phyloP scores from a whole-genome alignment of 352 stramenopile genomes.

The Phytophthora gonapodyides region DNA sequence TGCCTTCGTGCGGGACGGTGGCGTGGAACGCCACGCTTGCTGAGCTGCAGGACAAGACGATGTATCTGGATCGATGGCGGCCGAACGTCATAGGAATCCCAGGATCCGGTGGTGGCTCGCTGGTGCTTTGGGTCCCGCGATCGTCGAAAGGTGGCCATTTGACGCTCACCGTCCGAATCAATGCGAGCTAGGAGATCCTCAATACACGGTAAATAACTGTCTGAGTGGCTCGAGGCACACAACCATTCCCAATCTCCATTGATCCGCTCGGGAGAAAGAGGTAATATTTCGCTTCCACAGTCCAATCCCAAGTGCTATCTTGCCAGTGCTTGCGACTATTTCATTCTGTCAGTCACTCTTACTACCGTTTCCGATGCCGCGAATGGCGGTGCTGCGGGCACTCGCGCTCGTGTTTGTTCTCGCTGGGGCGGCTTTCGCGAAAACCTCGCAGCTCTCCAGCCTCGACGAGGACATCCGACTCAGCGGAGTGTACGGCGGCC shows the following conservation, averaged over 20 bases:
- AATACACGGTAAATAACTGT: neutral
- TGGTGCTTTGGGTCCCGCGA: constrained; percentile 47
- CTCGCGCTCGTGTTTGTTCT: constrained; percentile 4
- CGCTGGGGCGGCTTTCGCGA: neutral
- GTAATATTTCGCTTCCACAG: no score
- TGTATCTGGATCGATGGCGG: constrained; percentile 64
- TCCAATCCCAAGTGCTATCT: no score
- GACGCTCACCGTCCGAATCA: constrained; percentile 40
- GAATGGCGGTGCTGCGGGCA: constrained; percentile 2
- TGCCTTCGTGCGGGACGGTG: constrained; percentile 35
- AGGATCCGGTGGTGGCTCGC: constrained; percentile 34
- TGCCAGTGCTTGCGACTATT: constrained; percentile 2
- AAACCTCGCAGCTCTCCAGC: neutral
- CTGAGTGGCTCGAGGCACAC: no score
- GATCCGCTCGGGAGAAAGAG: no score
- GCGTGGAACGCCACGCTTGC: constrained; percentile 40
- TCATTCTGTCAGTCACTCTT: neutral
- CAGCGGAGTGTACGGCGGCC: constrained; percentile 20
- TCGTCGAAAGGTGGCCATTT: constrained; percentile 36
- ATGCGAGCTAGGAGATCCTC: constrained; percentile 33
- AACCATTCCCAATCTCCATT: no score
- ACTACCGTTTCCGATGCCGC: constrained; percentile 6
- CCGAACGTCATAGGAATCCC: constrained; percentile 41
- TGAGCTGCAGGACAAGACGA: constrained; percentile 49
- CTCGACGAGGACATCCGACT: constrained; percentile 24